Conservation (phyloP, 768 basidiomycete species). For the Serendipita sp. region DNA sequence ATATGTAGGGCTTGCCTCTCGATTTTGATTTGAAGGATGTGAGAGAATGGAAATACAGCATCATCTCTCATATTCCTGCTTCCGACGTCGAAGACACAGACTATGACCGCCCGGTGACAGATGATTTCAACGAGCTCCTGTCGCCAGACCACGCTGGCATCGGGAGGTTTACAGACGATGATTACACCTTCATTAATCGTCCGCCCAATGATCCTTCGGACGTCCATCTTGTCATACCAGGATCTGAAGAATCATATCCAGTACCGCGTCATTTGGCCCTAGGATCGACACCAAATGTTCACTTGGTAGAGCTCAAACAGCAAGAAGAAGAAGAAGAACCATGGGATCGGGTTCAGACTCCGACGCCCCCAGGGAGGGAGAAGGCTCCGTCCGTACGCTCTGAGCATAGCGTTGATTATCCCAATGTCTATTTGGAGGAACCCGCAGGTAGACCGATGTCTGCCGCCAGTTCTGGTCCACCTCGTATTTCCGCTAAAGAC, state of each 20-base stretch:
- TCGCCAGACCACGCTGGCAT: not conserved
- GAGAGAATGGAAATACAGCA: conserved; percentile 1
- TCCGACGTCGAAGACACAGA: not conserved
- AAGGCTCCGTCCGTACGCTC: not conserved
- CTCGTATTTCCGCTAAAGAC: not conserved
- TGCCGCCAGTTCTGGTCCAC: conserved; percentile 3
- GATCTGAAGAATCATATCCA: not conserved
- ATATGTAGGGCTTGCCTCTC: not conserved
- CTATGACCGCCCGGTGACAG: not conserved
- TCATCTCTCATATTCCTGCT: not conserved
- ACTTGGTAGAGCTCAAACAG: not conserved
- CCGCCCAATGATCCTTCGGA: not conserved
- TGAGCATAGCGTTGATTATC: not conserved
- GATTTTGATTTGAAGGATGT: not conserved
- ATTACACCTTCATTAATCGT: not conserved
- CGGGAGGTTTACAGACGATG: not conserved
- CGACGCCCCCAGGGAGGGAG: not conserved
- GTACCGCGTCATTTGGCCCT: not conserved
- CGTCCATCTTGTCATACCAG: not conserved
- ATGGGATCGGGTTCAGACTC: not conserved
- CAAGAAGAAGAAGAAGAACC: not conserved
- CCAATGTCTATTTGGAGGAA: not conserved
- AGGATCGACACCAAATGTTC: not conserved
- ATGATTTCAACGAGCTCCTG: not conserved
- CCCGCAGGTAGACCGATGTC: not conserved